These are phyloP conservation scores for Thalia dealbata DNA, from an alignment of 176 grass and related monocot species.

Conservation along the genomic window DNA sequence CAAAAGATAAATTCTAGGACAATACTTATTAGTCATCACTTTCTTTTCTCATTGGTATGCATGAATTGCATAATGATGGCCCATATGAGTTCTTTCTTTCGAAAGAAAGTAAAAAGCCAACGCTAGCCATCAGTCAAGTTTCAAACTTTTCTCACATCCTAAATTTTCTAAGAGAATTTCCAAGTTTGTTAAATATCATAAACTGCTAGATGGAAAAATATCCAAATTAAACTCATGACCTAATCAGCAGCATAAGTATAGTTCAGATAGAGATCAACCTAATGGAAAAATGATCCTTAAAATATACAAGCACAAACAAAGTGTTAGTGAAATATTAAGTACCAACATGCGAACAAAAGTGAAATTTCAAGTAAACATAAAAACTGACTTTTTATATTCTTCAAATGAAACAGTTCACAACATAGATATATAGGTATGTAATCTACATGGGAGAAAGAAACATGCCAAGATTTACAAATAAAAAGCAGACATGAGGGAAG, in stretches of 20 bases:
- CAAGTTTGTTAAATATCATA: too few species aligned
- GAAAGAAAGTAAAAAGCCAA: too few species aligned
- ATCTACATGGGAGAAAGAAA: not conserved
- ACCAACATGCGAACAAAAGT: slow-evolving; percentile 2
- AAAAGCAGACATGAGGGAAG: not conserved
- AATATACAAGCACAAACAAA: slow-evolving; percentile 1
- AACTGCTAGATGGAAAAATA: not conserved
- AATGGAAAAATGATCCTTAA: not conserved
- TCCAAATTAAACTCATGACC: not conserved
- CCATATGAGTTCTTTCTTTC: too few species aligned
- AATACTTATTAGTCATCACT: not conserved
- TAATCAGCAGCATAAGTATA: not conserved
- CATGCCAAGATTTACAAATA: not conserved
- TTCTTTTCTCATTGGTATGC: not conserved
- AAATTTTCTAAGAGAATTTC: too few species aligned
- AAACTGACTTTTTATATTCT: not conserved
- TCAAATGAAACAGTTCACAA: not conserved
- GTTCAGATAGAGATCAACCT: not conserved
- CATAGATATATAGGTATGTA: not conserved
- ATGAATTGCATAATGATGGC: not conserved
- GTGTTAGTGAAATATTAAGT: not conserved
- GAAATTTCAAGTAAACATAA: not conserved
- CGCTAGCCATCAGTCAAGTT: too few species aligned
- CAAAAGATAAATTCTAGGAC: not conserved
- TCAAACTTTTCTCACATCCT: too few species aligned